Base-by-base conservation (phyloP, 805 yeast species). In the Schizosaccharomyces lindneri region DNA sequence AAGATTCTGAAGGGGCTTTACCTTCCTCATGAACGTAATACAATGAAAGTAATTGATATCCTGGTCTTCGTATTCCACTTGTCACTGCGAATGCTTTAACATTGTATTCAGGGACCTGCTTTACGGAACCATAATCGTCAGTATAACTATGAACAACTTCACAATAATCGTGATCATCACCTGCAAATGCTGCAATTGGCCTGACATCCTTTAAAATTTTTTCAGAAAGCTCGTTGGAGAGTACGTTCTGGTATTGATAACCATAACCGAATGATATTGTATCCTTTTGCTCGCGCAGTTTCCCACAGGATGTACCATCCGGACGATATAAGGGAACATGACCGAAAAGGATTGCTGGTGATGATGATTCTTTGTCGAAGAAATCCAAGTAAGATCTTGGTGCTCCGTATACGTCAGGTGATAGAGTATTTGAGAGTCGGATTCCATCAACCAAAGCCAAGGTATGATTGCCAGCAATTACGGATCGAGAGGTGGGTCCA, bases 101-200 rank as follows among this genome's bases (percentile, higher is more conserved):
- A 0, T 96, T 87, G 65, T 84, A 81, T 70, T 93, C 98, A 24
- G 59, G 75, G 2, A 65, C 66, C 48, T 65, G 64, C 11, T 62
- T 62, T 5, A 43, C 61, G 9, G 65, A 67, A 31, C 32, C 59
- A 11, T 48, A 59, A 39, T 65, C 62, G 5, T 29, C 29, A 19
- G 48, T 55, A 64, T 68, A 73, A 4, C 66, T 62, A 69, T 90
- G 97, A 24, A 73, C 72, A 39, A 84, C 77, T 65, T 85, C 87
- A 70, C 99, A 93, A 66, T 87, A 88, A 70, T 93, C 98, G 73
- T 93, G 99, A 70, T 93, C 98, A 70, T 93, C 99, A 0, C 98
- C 99, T 5, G 94, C 81, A 68, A 88, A 86, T 3, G 85, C 76
- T 11, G 82, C 70, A 17, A 75, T 75, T 0, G 99, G 99, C 59